Evolutionary conservation across 208 protist genomes (phyloP), one percentile per base, ranked within the genome.

Genomic region (Trypanosoma melophagium): DNA sequence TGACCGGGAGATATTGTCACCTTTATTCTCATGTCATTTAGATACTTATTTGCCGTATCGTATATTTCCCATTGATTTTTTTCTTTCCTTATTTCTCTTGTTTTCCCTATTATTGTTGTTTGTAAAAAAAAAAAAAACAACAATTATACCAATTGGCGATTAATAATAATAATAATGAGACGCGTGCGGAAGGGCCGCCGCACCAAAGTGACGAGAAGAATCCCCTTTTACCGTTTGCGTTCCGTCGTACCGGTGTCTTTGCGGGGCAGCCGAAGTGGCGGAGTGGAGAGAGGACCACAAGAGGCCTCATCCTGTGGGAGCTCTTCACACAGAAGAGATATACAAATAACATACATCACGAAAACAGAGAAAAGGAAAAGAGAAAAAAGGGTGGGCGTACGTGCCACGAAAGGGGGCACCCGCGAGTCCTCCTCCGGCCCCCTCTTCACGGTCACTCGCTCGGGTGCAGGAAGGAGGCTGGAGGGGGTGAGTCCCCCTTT

Each of bases 41-140:
- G 41, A 7, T 47, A 47, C 12, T 44, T 12, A 14, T 44, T 44
- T n/a, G n/a, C 40, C 40, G 3, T 35, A 24, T 17, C 31, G 45
- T 13, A 0, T 60, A 44, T 24, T 40, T 44, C 10, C 50, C 44
- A 24, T 60, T 56, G 2, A 31, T 64, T 55, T 40, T 61, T 66
- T 56, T 63, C 41, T 57, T 72, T 66, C 66, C 52, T 22, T 31
- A 44, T 19, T 21, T 56, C 57, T 44, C 49, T 59, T 59, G 31
- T 69, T 17, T 59, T 58, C 71, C 71, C 66, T 59, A 58, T 59
- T 1, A 41, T 47, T 56, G 40, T 52, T 22, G 5, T 25, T 47
- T 42, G 22, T 54, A n/a, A n/a, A n/a, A n/a, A n/a, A n/a, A n/a
- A n/a, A n/a, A n/a, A n/a, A 35, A 35, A 35, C 28, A 35, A 35